Conservation (phyloP, 1,284 basidiomycete species). For the Chiua sp. region DNA sequence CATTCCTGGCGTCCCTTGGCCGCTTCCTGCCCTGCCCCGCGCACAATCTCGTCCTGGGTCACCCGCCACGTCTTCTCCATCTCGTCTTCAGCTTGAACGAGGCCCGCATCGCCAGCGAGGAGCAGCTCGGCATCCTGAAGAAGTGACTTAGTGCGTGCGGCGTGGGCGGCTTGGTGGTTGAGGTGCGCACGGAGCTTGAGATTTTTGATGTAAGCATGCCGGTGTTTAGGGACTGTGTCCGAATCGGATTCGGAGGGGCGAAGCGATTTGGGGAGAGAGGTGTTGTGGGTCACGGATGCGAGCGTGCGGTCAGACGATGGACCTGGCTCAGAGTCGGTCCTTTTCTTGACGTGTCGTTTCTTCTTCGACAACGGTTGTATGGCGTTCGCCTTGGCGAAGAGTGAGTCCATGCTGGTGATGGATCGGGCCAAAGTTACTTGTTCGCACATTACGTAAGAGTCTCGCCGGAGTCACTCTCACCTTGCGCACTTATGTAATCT, state of each 20-base stretch:
- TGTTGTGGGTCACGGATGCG: constrained; percentile 62
- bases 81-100: constrained; percentile 74
- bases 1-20: constrained; percentile 81
- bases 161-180: constrained; percentile 61
- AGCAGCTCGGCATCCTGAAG: constrained; percentile 71
- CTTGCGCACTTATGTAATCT: too few species aligned
- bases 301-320: constrained; percentile 55
- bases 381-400: constrained; percentile 74
- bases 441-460: too few species aligned
- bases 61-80: constrained; percentile 93
- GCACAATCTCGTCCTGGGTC: constrained; percentile 79
- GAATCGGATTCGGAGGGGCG: constrained; percentile 42
- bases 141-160: constrained; percentile 58
- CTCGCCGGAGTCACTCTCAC: too few species aligned
- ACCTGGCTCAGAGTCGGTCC: constrained; percentile 24
- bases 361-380: constrained; percentile 41
- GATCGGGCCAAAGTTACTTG: too few species aligned
- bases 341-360: constrained; percentile 12
- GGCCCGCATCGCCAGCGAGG: constrained; percentile 67
- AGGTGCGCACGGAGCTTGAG: constrained; percentile 78
- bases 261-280: constrained; percentile 65
- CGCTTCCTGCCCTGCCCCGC: constrained; percentile 74
- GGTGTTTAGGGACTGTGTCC: constrained; percentile 51
- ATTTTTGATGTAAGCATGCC: constrained; percentile 78
- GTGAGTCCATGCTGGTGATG: constrained; percentile 59